Conservation (phyloP, 441 rosid genomes). For the Croton laevigatus region DNA sequence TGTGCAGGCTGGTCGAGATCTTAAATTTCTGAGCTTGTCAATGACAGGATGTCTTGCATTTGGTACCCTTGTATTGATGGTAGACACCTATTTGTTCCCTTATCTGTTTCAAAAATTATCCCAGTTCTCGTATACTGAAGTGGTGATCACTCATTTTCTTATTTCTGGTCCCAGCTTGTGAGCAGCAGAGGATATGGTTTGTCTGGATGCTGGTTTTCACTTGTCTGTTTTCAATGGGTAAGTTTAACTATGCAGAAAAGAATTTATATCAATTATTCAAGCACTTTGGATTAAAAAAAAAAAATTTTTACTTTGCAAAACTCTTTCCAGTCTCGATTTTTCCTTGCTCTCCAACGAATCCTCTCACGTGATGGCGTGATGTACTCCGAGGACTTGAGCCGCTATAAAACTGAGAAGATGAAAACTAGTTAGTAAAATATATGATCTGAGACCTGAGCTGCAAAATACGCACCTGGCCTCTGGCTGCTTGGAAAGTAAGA, state of each 20-base stretch:
- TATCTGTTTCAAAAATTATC: neutral
- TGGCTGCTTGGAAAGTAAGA: neutral
- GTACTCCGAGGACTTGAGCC: slow-evolving; percentile 35
- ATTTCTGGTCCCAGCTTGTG: slow-evolving; percentile 26
- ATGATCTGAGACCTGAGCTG: neutral
- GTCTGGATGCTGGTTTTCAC: slow-evolving; percentile 71
- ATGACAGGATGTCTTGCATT: slow-evolving; percentile 73
- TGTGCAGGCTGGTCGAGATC: slow-evolving; percentile 93
- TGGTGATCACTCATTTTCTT: neutral
- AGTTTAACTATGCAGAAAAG: slow-evolving; percentile 9
- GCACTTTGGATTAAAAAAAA: neutral
- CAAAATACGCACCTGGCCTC: neutral
- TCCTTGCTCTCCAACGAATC: slow-evolving; percentile 60
- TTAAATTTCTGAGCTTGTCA: slow-evolving; percentile 67
- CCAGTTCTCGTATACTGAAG: neutral
- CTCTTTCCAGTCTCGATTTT: slow-evolving; percentile 59
- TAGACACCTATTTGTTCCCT: slow-evolving; percentile 24
- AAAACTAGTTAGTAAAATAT: slow-evolving; percentile 33
- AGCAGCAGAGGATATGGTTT: slow-evolving; percentile 42
- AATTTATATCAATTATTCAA: neutral
- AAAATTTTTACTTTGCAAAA: neutral
- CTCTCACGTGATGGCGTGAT: slow-evolving; percentile 57
- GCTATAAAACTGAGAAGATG: slow-evolving; percentile 31
- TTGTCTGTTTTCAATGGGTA: slow-evolving; percentile 86
- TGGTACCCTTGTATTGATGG: slow-evolving; percentile 62